Evolutionary conservation across 2,329 filamentous ascomycete species (phyloP).

Genomic region (Aspergillus japonicus): DNA sequence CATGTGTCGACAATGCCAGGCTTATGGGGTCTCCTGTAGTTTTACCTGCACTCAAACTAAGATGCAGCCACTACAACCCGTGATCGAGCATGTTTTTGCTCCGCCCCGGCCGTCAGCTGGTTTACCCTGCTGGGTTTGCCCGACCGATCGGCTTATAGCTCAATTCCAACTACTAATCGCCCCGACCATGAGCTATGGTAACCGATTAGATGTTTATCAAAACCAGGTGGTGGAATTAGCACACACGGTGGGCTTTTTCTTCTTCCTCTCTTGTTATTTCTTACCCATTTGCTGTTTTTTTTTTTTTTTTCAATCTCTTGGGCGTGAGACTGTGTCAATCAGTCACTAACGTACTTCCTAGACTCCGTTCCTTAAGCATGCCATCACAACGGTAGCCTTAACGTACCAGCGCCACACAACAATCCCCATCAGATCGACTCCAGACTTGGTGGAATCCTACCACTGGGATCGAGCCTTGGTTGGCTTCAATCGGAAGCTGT

Average conservation of each 20-base stretch:
- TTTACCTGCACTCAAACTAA: background rate
- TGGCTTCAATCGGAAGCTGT: background rate
- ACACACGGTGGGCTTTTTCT: background rate
- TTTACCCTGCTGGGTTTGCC: background rate
- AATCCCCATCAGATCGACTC: too few species aligned
- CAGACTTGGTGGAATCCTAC: background rate
- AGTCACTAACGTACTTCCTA: background rate
- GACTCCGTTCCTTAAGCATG: background rate
- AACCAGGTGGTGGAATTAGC: background rate
- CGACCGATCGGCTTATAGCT: background rate
- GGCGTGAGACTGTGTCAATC: background rate
- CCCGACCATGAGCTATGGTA: background rate
- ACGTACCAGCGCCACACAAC: background rate
- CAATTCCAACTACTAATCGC: background rate
- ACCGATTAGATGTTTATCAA: background rate
- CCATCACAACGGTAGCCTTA: background rate
- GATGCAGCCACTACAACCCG: background rate
- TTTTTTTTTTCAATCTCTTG: too few species aligned
- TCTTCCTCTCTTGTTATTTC: background rate
- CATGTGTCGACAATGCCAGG: background rate
- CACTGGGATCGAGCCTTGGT: background rate
- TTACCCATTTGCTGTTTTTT: too few species aligned
- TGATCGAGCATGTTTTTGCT: background rate
- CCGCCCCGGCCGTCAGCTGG: background rate
- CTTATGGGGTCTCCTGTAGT: background rate